A percentile compares a stretch with the other conserved stretches of the same genome.
Conservation (phyloP, 129 eudicot genomes). For the Ambrosia artemisiifolia region DNA sequence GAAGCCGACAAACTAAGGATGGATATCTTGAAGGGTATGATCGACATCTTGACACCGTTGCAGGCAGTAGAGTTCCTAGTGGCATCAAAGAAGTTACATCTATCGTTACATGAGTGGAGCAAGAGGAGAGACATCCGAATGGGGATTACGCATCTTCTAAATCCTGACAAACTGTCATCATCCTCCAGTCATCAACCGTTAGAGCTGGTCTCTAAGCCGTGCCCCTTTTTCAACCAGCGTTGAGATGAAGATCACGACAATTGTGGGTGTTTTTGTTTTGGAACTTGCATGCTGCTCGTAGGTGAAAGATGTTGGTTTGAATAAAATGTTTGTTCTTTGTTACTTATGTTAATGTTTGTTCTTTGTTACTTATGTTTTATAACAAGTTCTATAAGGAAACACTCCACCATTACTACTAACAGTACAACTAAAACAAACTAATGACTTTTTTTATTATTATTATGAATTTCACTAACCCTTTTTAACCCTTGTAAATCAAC, state of each 20-base stretch:
- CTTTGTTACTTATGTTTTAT: neutral
- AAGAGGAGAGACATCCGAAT: slow-evolving; percentile 26
- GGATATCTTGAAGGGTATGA: slow-evolving; percentile 32
- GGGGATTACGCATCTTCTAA: slow-evolving; percentile 19
- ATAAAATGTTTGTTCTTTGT: neutral
- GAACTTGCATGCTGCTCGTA: neutral
- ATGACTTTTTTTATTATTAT: too few relatives aligned
- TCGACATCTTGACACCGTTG: slow-evolving; percentile 39
- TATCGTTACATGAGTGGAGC: slow-evolving; percentile 40
- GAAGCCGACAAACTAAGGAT: slow-evolving; percentile 43
- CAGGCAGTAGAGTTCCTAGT: slow-evolving; percentile 38
- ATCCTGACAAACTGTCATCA: neutral
- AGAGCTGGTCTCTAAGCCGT: neutral
- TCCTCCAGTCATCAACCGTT: neutral
- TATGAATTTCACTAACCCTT: too few relatives aligned
- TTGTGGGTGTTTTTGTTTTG: neutral
- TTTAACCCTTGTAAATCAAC: too few relatives aligned
- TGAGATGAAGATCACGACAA: neutral
- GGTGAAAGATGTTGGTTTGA: neutral
- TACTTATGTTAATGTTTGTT: too few relatives aligned
- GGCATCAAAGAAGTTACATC: slow-evolving; percentile 45
- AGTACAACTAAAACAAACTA: too few relatives aligned
- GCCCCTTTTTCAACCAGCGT: neutral
- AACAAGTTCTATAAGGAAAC: neutral
- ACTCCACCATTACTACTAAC: neutral